Evolutionary conservation across 2,329 filamentous ascomycete species (phyloP), one percentile per base, ranked within the genome.

Genomic region (Phaeophleospora eucalypticola): DNA sequence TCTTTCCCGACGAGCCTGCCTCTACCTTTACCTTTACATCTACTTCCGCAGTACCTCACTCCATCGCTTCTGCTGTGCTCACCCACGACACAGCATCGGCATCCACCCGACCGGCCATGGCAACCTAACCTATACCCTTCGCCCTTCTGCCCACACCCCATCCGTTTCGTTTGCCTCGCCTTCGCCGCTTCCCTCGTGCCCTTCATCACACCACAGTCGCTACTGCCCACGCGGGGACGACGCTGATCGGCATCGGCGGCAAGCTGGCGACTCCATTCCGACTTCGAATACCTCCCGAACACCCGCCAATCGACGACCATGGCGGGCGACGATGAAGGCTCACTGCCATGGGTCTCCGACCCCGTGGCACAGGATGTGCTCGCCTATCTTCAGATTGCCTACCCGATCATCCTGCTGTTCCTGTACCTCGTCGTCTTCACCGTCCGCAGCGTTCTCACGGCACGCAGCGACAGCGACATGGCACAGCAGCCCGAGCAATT

Each of bases 381-480:
- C 52, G 65, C 64, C 42, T 69, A 71, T 57, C 62, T 79, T 48
- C 79, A 80, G 60, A 79, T 75, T 63, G 70, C 76, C 56, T 86
- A 81, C 56, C 82, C 84, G 10, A 78, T 85, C 58, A 65, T 83
- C 47, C 70, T 87, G 49, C 72, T 86, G 44, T 55, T 80, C 57
- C 75, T 86, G 62, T 87, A 87, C 65, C 68, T 84, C 40, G 65
- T 73, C 50, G 75, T 77, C 53, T 85, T 86, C 62, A 75, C 83
- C 46, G 62, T 72, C 56, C 79, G 78, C 64, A 83, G 81, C 58
- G 76, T 86, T 53, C 62, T 76, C 50, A 71, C 74, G 16, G 73
- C 78, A 33, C 68, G 68, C 57, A 75, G 66, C 62, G 56, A 58
- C 41, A 71, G 71, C 57, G 70, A 73, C 52, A 67, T 68, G 52